Evolutionary conservation across 495 filamentous ascomycete species (phyloP).

Genomic region (Aspergillus panamensis): DNA sequence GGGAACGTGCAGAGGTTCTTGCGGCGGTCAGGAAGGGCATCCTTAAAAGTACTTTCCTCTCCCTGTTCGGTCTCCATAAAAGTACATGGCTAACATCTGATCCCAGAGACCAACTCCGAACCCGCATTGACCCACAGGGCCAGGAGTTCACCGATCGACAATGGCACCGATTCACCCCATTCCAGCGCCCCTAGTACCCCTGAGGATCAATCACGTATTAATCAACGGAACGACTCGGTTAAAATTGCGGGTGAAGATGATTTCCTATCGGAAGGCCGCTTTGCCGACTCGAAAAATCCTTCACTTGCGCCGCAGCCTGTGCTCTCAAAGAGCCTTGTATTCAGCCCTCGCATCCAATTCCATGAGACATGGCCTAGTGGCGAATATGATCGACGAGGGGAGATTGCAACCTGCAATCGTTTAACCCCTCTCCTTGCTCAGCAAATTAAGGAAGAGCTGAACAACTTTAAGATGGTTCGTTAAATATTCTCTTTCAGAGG

Average conservation of each 20-base stretch:
- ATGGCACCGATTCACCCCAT: conserved; percentile 69
- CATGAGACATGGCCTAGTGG: conserved; percentile 93
- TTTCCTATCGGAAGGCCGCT: conserved; percentile 71
- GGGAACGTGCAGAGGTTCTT: conserved; percentile 84
- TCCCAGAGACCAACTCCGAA: conserved; percentile 52
- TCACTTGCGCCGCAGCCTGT: conserved; percentile 70
- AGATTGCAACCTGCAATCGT: conserved; percentile 96
- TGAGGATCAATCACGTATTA: conserved; percentile 61
- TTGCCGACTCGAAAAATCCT: conserved; percentile 66
- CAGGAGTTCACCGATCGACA: conserved; percentile 38
- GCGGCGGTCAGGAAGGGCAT: conserved; percentile 92
- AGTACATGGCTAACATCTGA: conserved; percentile 16
- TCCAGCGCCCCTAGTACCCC: conserved; percentile 84
- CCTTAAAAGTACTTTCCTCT: conserved; percentile 72
- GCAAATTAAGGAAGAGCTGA: conserved; percentile 99
- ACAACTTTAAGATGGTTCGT: conserved; percentile 98
- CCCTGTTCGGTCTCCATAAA: neutral
- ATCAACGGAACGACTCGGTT: conserved; percentile 61
- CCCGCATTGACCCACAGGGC: conserved; percentile 48
- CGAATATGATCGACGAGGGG: conserved; percentile 94
- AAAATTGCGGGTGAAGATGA: conserved; percentile 82
- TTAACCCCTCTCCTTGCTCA: conserved; percentile 95
- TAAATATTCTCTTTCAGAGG: too few species aligned
- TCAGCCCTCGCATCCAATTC: conserved; percentile 90
- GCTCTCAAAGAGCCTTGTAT: conserved; percentile 70